These are phyloP conservation scores for Eucalyptus erythrocorys DNA, from an alignment of 345 rosid species.

Conservation along the genomic window DNA sequence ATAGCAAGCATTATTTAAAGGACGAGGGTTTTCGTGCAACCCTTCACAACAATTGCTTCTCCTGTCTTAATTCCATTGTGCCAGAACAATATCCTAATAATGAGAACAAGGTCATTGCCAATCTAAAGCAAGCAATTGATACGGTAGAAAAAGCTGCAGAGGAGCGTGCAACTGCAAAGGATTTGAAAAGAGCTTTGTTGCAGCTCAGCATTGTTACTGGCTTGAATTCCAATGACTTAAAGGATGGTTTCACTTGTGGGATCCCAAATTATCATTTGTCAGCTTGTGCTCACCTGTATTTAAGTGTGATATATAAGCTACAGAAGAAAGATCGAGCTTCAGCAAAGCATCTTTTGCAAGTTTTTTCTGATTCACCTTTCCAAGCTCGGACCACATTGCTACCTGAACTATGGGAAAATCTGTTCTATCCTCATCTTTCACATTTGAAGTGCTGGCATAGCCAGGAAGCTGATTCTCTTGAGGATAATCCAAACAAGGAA, in stretches of 20 bases:
- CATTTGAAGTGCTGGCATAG: slow-evolving; percentile 45
- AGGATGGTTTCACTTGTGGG: slow-evolving; percentile 34
- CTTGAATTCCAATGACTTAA: slow-evolving; percentile 23
- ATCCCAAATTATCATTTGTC: slow-evolving; percentile 35
- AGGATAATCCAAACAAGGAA: slow-evolving; percentile 8
- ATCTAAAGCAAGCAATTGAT: slow-evolving; percentile 37
- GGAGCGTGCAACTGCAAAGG: slow-evolving; percentile 20
- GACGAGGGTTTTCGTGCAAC: slow-evolving; percentile 19
- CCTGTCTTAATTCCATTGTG: slow-evolving; percentile 14
- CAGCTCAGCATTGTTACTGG: slow-evolving; percentile 45
- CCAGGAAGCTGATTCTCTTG: slow-evolving; percentile 38
- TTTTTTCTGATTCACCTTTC: slow-evolving; percentile 45
- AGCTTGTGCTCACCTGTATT: slow-evolving; percentile 52
- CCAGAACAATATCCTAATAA: not conserved
- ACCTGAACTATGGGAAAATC: slow-evolving; percentile 44
- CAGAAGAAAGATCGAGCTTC: slow-evolving; percentile 47
- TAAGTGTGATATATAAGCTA: slow-evolving; percentile 40
- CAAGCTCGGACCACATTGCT: slow-evolving; percentile 34
- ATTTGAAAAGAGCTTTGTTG: slow-evolving; percentile 39
- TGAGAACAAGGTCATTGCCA: slow-evolving; percentile 30
- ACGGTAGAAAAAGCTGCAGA: slow-evolving; percentile 30
- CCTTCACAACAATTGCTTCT: slow-evolving; percentile 29
- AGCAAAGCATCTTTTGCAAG: slow-evolving; percentile 51
- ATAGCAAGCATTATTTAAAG: slow-evolving; percentile 25
- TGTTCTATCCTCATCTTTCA: slow-evolving; percentile 56